These are phyloP conservation scores for Tubosaeta sp. DNA, from an alignment of 768 basidiomycete genomes.

Conservation along the genomic window DNA sequence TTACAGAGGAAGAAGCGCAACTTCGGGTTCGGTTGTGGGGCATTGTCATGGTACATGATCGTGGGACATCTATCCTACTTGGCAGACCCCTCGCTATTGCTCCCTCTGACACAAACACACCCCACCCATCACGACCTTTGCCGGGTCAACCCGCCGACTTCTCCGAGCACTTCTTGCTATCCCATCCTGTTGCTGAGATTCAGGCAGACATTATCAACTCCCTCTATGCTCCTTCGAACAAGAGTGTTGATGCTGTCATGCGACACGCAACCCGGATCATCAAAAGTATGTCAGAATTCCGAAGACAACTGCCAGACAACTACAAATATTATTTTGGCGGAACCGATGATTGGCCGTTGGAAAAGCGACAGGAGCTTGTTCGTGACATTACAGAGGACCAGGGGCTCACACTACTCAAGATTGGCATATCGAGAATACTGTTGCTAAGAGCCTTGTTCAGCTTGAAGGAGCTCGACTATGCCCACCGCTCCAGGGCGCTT, in stretches of 20 bases:
- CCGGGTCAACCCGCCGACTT: slow-evolving; percentile 40
- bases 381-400: slow-evolving; percentile 75
- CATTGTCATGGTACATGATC: slow-evolving; percentile 81
- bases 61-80: slow-evolving; percentile 82
- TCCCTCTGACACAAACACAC: slow-evolving; percentile 80
- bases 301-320: slow-evolving; percentile 61
- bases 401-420: slow-evolving; percentile 77
- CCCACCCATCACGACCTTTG: slow-evolving; percentile 52
- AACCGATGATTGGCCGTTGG: slow-evolving; percentile 68
- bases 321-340: slow-evolving; percentile 78
- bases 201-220: slow-evolving; percentile 89
- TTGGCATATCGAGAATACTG: slow-evolving; percentile 76
- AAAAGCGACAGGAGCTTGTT: slow-evolving; percentile 62
- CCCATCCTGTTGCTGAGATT: slow-evolving; percentile 73
- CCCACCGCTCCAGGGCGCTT: slow-evolving; percentile 64
- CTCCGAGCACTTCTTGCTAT: slow-evolving; percentile 77
- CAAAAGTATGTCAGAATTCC: slow-evolving; percentile 69
- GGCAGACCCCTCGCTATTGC: slow-evolving; percentile 81
- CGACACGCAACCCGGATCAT: slow-evolving; percentile 76
- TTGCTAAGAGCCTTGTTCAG: slow-evolving; percentile 76
- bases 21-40: slow-evolving; percentile 81
- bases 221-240: slow-evolving; percentile 72
- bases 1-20: slow-evolving; percentile 73
- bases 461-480: slow-evolving; percentile 64
- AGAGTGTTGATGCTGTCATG: slow-evolving; percentile 66